These are phyloP conservation scores for Plantago elongata DNA, from an alignment of 257 asterid species.

Conservation along the genomic window DNA sequence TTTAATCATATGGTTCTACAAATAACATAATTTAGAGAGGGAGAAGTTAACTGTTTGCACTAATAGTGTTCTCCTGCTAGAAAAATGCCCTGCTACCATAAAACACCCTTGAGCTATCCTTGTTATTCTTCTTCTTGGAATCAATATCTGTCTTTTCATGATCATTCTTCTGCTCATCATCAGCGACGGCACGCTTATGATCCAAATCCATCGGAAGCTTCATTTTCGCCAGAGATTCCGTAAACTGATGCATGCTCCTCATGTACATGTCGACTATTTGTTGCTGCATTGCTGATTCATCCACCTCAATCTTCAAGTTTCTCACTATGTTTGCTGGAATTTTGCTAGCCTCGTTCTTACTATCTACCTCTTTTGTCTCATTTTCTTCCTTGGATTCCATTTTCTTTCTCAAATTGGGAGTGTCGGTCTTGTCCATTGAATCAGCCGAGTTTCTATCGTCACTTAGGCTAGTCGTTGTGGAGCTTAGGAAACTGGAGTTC, in stretches of 20 bases:
- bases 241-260: conserved; percentile 80
- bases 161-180: conserved; percentile 18
- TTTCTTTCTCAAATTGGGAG: conserved; percentile 25
- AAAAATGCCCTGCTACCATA: conserved; percentile 88
- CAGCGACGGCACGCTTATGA: conserved; percentile 21
- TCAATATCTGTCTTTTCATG: conserved; percentile 25
- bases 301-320: conserved; percentile 36
- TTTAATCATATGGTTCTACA: too few species aligned
- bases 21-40: too few species aligned
- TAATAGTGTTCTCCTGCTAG: conserved; percentile 10
- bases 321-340: conserved; percentile 25
- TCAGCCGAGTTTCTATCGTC: conserved; percentile 43
- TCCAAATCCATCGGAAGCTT: conserved; percentile 62
- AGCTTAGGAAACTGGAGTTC: conserved; percentile 43
- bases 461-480: conserved; percentile 56
- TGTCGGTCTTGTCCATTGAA: conserved; percentile 34
- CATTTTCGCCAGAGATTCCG: conserved; percentile 66
- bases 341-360: conserved; percentile 13
- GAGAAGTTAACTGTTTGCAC: too few species aligned
- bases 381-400: conserved; percentile 15
- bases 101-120: conserved; percentile 57
- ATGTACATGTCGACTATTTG: conserved; percentile 72
- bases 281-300: conserved; percentile 57
- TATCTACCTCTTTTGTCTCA: conserved; percentile 14
- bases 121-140: conserved; percentile 26